Conservation (phyloP, 148 eudicot species). For the Oxyria digyna region DNA sequence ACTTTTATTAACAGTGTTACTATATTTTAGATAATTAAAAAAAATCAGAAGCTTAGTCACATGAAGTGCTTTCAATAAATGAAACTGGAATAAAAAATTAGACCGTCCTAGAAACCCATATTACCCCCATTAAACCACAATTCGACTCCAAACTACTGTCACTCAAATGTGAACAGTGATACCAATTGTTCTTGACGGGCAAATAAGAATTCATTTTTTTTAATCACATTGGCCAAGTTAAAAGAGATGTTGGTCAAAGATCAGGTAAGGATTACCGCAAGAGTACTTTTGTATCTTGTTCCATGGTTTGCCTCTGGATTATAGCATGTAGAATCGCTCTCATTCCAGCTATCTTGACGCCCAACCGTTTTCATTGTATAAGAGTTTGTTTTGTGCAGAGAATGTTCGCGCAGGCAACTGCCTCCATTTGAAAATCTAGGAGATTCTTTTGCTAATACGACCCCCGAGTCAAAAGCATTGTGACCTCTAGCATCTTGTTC, state of each 20-base stretch:
- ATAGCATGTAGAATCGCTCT: background rate
- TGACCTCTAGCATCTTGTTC: slow-evolving; percentile 6
- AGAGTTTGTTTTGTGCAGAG: slow-evolving; percentile 8
- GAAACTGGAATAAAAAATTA: background rate
- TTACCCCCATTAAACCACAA: background rate
- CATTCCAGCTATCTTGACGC: slow-evolving; percentile 13
- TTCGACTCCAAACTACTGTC: background rate
- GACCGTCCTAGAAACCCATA: background rate
- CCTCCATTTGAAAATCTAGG: slow-evolving; percentile 26
- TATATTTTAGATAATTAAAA: background rate
- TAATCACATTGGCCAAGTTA: background rate
- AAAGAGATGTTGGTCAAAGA: slow-evolving; percentile 1
- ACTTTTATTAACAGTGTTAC: background rate
- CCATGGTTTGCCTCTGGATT: background rate
- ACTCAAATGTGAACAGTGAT: background rate
- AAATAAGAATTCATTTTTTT: background rate
- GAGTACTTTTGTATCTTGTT: background rate
- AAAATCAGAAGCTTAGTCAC: background rate
- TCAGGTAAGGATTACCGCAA: slow-evolving; percentile 1
- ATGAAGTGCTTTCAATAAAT: background rate
- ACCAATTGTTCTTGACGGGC: background rate
- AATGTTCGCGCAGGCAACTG: slow-evolving; percentile 17
- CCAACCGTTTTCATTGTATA: slow-evolving; percentile 14
- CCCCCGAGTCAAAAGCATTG: slow-evolving; percentile 12
- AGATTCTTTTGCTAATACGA: slow-evolving; percentile 12